Conservation (phyloP, 495 filamentous ascomycete genomes). For the Amniculicola lignicola region DNA sequence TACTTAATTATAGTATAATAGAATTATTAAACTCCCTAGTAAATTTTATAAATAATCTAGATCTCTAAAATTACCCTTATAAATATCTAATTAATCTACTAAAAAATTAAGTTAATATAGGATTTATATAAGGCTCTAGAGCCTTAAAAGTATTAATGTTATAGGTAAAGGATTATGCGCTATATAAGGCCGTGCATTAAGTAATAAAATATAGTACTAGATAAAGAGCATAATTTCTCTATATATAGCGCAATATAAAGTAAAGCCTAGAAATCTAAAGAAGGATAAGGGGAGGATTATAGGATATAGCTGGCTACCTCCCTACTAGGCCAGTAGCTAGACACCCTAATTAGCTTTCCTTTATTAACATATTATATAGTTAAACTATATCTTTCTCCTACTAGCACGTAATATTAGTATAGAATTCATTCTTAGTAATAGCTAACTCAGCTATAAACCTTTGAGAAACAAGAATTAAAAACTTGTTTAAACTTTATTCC, state of each 20-base stretch:
- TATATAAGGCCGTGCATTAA: background rate
- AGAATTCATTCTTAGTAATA: constrained; percentile 9
- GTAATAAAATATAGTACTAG: background rate
- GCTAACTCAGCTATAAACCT: constrained; percentile 8
- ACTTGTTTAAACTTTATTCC: constrained; percentile 7
- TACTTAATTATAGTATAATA: too few species aligned
- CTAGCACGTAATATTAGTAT: background rate
- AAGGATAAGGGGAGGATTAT: background rate
- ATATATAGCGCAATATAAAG: constrained; percentile 1
- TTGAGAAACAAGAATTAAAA: constrained; percentile 4
- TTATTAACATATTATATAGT: constrained; percentile 7
- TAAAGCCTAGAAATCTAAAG: background rate
- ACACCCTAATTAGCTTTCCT: too few species aligned
- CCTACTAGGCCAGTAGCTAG: too few species aligned
- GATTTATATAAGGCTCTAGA: too few species aligned
- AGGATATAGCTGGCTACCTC: constrained; percentile 6
- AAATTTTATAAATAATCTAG: too few species aligned
- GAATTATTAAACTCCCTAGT: too few species aligned
- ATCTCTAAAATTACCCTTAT: too few species aligned
- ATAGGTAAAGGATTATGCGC: too few species aligned
- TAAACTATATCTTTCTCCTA: background rate
- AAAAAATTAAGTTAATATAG: too few species aligned
- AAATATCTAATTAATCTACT: too few species aligned
- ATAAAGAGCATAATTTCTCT: constrained; percentile 6
- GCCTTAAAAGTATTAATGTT: too few species aligned